These are phyloP conservation scores for Pseudevernia furfuracea DNA, from an alignment of 495 filamentous ascomycete genomes.

Conservation along the genomic window DNA sequence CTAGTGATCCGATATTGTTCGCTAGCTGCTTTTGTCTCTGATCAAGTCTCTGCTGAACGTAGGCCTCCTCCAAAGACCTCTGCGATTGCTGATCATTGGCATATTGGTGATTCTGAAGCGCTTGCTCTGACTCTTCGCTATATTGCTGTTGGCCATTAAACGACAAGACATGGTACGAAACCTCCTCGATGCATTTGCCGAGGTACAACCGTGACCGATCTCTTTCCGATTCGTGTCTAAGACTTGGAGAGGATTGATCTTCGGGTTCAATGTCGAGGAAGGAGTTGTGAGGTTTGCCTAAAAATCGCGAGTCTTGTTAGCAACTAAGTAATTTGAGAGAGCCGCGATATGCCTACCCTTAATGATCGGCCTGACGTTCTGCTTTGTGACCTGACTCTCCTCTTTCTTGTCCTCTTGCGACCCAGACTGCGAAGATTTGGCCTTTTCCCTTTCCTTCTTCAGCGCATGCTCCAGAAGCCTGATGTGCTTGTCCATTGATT, in stretches of 20 bases:
- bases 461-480: constrained; percentile 83
- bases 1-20: constrained; percentile 39
- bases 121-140: constrained; percentile 35
- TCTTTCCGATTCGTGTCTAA: constrained; percentile 48
- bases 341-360: constrained; percentile 26
- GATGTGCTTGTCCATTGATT: constrained; percentile 81
- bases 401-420: constrained; percentile 42
- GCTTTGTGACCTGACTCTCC: constrained; percentile 38
- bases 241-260: constrained; percentile 46
- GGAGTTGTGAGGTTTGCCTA: constrained; percentile 32
- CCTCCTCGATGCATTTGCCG: constrained; percentile 49
- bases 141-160: constrained; percentile 38
- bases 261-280: constrained; percentile 43
- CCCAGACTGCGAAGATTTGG: constrained; percentile 32
- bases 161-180: constrained; percentile 48
- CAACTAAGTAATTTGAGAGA: neutral
- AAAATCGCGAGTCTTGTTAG: constrained; percentile 28
- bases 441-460: constrained; percentile 60
- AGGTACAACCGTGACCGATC: constrained; percentile 46
- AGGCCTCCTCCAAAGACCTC: constrained; percentile 45
- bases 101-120: constrained; percentile 39
- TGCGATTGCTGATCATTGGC: constrained; percentile 38
- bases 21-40: constrained; percentile 38
- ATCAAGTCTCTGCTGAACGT: constrained; percentile 38
- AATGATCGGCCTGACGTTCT: constrained; percentile 38